Conservation (phyloP, 768 basidiomycete genomes). For the Mycena sanguinolenta region DNA sequence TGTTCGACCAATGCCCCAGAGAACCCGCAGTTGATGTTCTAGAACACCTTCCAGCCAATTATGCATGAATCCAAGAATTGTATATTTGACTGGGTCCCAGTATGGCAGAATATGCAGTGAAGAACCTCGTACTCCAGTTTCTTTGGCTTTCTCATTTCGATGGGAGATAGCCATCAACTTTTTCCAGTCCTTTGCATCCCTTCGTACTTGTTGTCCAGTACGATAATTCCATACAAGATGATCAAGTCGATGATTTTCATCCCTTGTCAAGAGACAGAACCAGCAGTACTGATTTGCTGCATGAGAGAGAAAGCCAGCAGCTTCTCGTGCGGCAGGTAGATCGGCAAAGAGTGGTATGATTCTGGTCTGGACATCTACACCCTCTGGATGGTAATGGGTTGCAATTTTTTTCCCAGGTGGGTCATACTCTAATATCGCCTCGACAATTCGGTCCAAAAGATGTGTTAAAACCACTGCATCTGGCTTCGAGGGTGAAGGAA, state of each 20-base stretch:
- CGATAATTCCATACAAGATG: no score
- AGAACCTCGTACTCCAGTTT: constrained; percentile 34
- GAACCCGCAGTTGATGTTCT: constrained; percentile 23
- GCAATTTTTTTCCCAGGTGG: not conserved
- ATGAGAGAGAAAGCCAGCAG: constrained; percentile 32
- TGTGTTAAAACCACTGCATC: not conserved
- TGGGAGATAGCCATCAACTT: constrained; percentile 17
- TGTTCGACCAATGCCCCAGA: constrained; percentile 36
- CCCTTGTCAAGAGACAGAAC: constrained; percentile 42
- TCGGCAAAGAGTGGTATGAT: constrained; percentile 37
- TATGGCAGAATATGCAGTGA: constrained; percentile 19
- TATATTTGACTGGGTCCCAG: constrained; percentile 36
- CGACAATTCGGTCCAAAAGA: not conserved
- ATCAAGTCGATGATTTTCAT: no score
- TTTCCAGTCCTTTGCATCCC: constrained; percentile 31
- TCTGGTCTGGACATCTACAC: constrained; percentile 23
- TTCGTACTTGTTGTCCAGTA: constrained; percentile 11
- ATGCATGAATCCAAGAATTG: constrained; percentile 40
- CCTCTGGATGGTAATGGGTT: constrained; percentile 23
- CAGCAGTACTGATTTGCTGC: not conserved
- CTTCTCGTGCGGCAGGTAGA: constrained; percentile 18
- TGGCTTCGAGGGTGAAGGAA: not conserved
- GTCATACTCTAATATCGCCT: no score
- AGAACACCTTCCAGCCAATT: constrained; percentile 37
- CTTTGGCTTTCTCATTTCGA: not conserved